Percentiles rank a stretch among this genome's conserved stretches.
Evolutionary conservation across 2,329 filamentous ascomycete species (phyloP).

Genomic region (Epichloe gansuensis): DNA sequence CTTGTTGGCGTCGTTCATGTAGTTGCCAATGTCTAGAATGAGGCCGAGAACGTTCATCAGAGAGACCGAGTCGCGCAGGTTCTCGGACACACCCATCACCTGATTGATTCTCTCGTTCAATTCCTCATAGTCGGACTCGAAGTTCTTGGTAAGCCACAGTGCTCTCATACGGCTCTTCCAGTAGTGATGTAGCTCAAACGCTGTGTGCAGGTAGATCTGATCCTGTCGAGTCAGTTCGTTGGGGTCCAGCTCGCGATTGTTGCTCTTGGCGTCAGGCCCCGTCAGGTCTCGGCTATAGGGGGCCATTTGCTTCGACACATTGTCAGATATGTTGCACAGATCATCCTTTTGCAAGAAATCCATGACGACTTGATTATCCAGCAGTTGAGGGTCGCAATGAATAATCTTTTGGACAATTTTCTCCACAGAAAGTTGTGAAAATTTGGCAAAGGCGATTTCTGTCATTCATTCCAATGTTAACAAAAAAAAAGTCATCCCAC

Average conservation of each 20-base stretch:
- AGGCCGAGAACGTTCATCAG: slow-evolving; percentile 93
- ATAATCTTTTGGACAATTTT: slow-evolving; percentile 88
- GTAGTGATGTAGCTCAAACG: slow-evolving; percentile 91
- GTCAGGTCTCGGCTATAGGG: slow-evolving; percentile 97
- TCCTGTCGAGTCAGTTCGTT: slow-evolving; percentile 83
- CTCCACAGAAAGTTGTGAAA: slow-evolving; percentile 71
- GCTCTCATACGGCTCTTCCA: slow-evolving; percentile 98
- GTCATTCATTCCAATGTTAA: neutral
- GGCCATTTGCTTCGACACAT: slow-evolving; percentile 78
- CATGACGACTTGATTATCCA: slow-evolving; percentile 88
- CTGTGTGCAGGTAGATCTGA: slow-evolving; percentile 86
- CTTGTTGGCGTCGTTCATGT: slow-evolving; percentile 99
- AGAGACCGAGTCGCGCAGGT: slow-evolving; percentile 77
- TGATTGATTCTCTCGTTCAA: slow-evolving; percentile 74
- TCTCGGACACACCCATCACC: slow-evolving; percentile 78
- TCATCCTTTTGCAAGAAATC: slow-evolving; percentile 91
- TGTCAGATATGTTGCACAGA: slow-evolving; percentile 83
- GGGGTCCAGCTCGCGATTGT: slow-evolving; percentile 74
- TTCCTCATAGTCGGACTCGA: slow-evolving; percentile 82
- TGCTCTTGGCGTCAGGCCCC: slow-evolving; percentile 65
- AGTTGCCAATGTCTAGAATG: slow-evolving; percentile 96
- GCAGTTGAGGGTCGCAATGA: slow-evolving; percentile 78
- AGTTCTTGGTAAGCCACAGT: slow-evolving; percentile 69
- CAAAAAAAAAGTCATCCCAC: neutral
- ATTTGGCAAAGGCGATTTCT: slow-evolving; percentile 88